Conservation (phyloP, 2,329 filamentous ascomycete species). For the Ceratocystis ficicola region DNA sequence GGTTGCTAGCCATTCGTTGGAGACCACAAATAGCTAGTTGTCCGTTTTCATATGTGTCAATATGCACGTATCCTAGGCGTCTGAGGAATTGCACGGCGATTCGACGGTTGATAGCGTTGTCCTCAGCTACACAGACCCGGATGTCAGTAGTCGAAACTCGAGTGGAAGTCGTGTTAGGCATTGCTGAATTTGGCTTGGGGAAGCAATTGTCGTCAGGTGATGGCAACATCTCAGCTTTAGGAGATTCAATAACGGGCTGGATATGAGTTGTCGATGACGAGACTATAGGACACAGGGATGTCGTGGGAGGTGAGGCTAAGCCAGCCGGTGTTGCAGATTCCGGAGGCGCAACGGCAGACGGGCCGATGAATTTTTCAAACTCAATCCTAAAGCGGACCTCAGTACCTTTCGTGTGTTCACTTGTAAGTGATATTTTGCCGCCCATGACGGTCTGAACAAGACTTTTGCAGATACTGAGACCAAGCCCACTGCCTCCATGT, state of each 20-base stretch:
- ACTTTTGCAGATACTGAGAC: conserved; percentile 87
- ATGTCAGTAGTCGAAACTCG: conserved; percentile 64
- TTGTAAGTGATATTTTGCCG: conserved; percentile 72
- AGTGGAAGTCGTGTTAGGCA: conserved; percentile 51
- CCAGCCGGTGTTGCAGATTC: conserved; percentile 1
- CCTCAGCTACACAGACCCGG: conserved; percentile 84
- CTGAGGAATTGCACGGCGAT: conserved; percentile 86
- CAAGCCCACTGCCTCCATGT: conserved; percentile 83
- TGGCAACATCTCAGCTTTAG: conserved; percentile 4
- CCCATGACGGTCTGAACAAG: conserved; percentile 88
- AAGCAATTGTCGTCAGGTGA: conserved; percentile 6
- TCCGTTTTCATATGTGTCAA: conserved; percentile 83
- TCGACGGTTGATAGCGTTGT: conserved; percentile 88
- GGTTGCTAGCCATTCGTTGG: conserved; percentile 57
- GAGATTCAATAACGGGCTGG: not conserved
- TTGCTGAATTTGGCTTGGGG: not conserved
- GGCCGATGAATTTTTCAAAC: conserved; percentile 54
- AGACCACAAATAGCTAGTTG: conserved; percentile 77
- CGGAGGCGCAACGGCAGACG: conserved; percentile 1
- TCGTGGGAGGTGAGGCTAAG: not conserved
- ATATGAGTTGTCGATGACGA: not conserved
- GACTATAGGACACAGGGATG: not conserved
- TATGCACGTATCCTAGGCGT: conserved; percentile 66
- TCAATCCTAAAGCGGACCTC: conserved; percentile 68
- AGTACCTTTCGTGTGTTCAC: conserved; percentile 57